Conservation (phyloP, 768 basidiomycete genomes). For the Lactarius trivialis region DNA sequence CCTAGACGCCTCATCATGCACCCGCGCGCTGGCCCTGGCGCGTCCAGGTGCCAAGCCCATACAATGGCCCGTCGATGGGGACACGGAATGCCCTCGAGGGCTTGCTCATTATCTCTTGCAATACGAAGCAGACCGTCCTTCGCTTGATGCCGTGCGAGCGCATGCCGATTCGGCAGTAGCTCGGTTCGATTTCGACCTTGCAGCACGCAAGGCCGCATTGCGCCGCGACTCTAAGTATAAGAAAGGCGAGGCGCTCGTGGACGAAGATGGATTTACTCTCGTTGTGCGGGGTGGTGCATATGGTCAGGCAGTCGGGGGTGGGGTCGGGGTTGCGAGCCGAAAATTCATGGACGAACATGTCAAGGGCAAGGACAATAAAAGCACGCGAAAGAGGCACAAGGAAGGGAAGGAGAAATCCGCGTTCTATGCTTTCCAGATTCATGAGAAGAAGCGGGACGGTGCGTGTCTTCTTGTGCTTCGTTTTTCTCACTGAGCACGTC, state of each 20-base stretch:
- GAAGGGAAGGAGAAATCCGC: slow-evolving; percentile 55
- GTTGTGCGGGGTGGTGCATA: slow-evolving; percentile 91
- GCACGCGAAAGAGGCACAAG: slow-evolving; percentile 51
- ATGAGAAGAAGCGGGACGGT: slow-evolving; percentile 86
- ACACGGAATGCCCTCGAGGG: slow-evolving; percentile 56
- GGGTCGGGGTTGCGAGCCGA: slow-evolving; percentile 59
- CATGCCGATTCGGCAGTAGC: slow-evolving; percentile 78
- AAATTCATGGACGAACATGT: slow-evolving; percentile 35
- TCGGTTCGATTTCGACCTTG: slow-evolving; percentile 66
- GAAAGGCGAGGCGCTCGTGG: slow-evolving; percentile 85
- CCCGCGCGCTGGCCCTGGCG: slow-evolving; percentile 49
- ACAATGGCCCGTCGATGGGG: slow-evolving; percentile 48
- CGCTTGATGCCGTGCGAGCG: slow-evolving; percentile 62
- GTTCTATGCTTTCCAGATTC: slow-evolving; percentile 89
- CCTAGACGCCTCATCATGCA: slow-evolving; percentile 65
- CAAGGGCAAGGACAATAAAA: slow-evolving; percentile 28
- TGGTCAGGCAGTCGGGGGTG: slow-evolving; percentile 82
- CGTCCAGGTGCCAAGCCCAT: slow-evolving; percentile 40
- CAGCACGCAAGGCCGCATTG: slow-evolving; percentile 39
- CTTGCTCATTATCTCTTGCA: slow-evolving; percentile 62
- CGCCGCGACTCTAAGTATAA: slow-evolving; percentile 54
- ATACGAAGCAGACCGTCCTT: slow-evolving; percentile 65
- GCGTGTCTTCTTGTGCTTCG: slow-evolving; percentile 20
- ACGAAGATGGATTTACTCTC: slow-evolving; percentile 92
- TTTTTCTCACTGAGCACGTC: not conserved